A percentile compares a stretch with the other conserved stretches of the same genome.
Conservation (phyloP, 805 yeast species). For the Saccharomycopsis fodiens region DNA sequence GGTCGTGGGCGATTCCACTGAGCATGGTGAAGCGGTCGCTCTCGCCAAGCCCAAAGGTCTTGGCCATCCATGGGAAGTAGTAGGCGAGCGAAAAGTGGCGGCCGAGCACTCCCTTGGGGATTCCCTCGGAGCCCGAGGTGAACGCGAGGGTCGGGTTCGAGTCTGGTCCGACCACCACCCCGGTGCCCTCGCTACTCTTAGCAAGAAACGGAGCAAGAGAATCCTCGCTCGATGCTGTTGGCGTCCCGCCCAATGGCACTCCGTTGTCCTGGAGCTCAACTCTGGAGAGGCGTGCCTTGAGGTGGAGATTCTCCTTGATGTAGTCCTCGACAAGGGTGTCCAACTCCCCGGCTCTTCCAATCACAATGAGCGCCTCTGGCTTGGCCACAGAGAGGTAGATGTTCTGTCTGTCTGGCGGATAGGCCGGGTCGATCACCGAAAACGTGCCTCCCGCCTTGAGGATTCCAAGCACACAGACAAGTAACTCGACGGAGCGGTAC, state of each 20-base stretch:
- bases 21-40: slow-evolving; percentile 93
- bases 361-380: slow-evolving; percentile 85
- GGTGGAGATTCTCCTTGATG: slow-evolving; percentile 62
- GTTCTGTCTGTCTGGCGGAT: slow-evolving; percentile 97
- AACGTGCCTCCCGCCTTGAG: slow-evolving; percentile 98
- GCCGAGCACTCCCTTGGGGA: slow-evolving; percentile 98
- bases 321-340: slow-evolving; percentile 74
- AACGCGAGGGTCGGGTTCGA: slow-evolving; percentile 94
- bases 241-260: slow-evolving; percentile 41
- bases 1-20: slow-evolving; percentile 98
- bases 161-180: slow-evolving; percentile 94
- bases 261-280: slow-evolving; percentile 77
- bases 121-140: slow-evolving; percentile 97
- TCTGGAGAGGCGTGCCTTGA: slow-evolving; percentile 67
- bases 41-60: slow-evolving; percentile 67
- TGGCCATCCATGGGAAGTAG: slow-evolving; percentile 98
- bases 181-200: slow-evolving; percentile 55
- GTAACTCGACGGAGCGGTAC: slow-evolving; percentile 92
- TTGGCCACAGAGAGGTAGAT: slow-evolving; percentile 88
- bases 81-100: slow-evolving; percentile 95
- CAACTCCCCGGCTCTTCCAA: slow-evolving; percentile 82
- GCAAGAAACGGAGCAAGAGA: slow-evolving; percentile 40
- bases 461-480: slow-evolving; percentile 96
- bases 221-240: slow-evolving; percentile 35
- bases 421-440: slow-evolving; percentile 97